These are phyloP conservation scores for Chlorella vulgaris DNA, from an alignment of 139 green algal genomes.

Conservation along the genomic window DNA sequence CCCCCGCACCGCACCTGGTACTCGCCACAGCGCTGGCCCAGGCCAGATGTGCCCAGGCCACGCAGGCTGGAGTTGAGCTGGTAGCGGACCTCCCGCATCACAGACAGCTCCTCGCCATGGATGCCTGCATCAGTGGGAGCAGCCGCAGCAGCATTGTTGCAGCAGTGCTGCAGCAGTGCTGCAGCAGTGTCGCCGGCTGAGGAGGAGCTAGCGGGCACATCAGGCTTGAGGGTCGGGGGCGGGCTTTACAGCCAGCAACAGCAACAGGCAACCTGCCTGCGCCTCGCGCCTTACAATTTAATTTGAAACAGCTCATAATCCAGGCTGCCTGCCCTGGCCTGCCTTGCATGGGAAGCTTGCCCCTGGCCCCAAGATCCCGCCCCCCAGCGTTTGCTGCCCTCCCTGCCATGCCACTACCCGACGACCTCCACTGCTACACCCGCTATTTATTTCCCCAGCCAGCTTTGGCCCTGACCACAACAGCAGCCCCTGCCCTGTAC, in stretches of 20 bases:
- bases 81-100: slow-evolving; percentile 31
- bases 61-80: slow-evolving; percentile 31
- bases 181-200: neutral
- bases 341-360: no score
- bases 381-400: no score
- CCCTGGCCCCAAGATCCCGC: neutral
- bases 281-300: no score
- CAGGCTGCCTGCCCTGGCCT: no score
- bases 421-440: no score
- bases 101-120: slow-evolving; percentile 24
- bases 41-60: slow-evolving; percentile 32
- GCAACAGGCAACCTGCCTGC: no score
- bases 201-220: neutral
- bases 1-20: slow-evolving; percentile 21
- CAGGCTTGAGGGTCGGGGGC: no score
- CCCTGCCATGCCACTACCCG: no score
- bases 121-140: slow-evolving; percentile 9
- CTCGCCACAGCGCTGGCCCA: slow-evolving; percentile 14
- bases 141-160: neutral
- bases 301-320: no score
- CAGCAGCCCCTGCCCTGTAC: neutral
- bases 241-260: no score
- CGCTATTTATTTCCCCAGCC: no score
- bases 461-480: no score
- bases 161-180: neutral